These are phyloP conservation scores for Comarum palustre DNA, from an alignment of 306 rosid genomes.

Conservation along the genomic window DNA sequence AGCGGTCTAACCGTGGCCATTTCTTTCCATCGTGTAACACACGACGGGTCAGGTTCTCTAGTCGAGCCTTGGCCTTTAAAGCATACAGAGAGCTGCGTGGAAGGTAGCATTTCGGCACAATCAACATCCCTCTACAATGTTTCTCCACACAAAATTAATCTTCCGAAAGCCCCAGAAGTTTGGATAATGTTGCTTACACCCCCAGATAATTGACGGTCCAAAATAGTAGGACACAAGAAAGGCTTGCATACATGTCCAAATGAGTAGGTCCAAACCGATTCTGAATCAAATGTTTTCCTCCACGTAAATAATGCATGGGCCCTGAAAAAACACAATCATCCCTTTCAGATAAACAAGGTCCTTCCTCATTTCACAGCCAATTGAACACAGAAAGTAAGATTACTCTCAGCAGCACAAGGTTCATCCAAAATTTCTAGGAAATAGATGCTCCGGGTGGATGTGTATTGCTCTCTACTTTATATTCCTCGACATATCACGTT, in stretches of 20 bases:
- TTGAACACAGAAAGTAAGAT: conserved; percentile 17
- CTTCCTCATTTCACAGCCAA: conserved; percentile 7
- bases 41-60: neutral
- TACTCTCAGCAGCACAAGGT: conserved; percentile 11
- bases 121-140: conserved; percentile 17
- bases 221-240: conserved; percentile 34
- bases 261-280: conserved; percentile 13
- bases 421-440: conserved; percentile 18
- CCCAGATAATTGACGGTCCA: conserved; percentile 34
- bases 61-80: conserved; percentile 20
- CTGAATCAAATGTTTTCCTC: conserved; percentile 39
- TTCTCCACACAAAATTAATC: conserved; percentile 24
- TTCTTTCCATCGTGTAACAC: neutral
- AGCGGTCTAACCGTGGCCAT: neutral
- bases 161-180: conserved; percentile 12
- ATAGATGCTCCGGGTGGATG: conserved; percentile 65
- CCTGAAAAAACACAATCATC: conserved; percentile 24
- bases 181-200: conserved; percentile 43
- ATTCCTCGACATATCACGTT: conserved; percentile 43
- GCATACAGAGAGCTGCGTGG: conserved; percentile 47
- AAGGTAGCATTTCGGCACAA: conserved; percentile 33
- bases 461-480: conserved; percentile 60
- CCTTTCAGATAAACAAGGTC: conserved; percentile 20
- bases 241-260: conserved; percentile 29
- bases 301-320: conserved; percentile 58